These are phyloP conservation scores for Gracilaria vermiculophylla DNA, from an alignment of 23 red algal genomes.

Conservation along the genomic window DNA sequence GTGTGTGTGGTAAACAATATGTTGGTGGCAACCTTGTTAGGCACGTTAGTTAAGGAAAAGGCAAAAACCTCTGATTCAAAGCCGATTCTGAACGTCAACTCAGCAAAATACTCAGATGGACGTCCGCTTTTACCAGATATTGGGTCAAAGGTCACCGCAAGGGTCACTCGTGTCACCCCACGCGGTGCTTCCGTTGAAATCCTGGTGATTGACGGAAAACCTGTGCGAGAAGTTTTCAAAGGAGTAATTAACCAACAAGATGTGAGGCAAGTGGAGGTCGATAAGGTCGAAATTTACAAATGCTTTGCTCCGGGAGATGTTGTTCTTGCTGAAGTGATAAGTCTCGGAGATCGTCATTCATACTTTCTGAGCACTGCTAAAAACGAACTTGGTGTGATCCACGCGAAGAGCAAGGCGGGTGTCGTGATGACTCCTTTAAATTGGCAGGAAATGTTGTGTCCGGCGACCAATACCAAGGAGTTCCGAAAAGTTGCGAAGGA, in stretches of 20 bases:
- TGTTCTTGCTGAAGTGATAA: slow-evolving; percentile 47
- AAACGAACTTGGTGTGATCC: slow-evolving; percentile 62
- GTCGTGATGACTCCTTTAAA: slow-evolving; percentile 50
- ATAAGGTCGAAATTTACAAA: slow-evolving; percentile 64
- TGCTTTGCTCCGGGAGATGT: slow-evolving; percentile 68
- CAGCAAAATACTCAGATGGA: slow-evolving; percentile 12
- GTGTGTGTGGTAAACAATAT: slow-evolving; percentile 26
- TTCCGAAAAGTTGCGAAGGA: slow-evolving; percentile 62
- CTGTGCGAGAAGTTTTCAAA: slow-evolving; percentile 37
- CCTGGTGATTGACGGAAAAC: slow-evolving; percentile 40
- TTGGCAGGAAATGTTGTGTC: slow-evolving; percentile 65
- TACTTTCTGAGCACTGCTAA: slow-evolving; percentile 63
- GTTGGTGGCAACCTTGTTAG: slow-evolving; percentile 33
- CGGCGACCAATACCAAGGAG: slow-evolving; percentile 34
- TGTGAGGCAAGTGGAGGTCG: slow-evolving; percentile 52
- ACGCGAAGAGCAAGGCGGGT: slow-evolving; percentile 48
- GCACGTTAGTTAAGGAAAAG: slow-evolving; percentile 23
- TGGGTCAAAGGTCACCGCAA: slow-evolving; percentile 54
- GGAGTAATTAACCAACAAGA: slow-evolving; percentile 60
- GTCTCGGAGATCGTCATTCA: slow-evolving; percentile 52
- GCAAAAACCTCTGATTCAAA: not conserved
- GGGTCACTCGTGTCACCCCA: slow-evolving; percentile 42
- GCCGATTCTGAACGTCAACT: slow-evolving; percentile 24
- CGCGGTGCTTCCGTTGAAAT: slow-evolving; percentile 38
- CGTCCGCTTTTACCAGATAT: slow-evolving; percentile 37